Evolutionary conservation across 1,139 yeast genomes (phyloP), one percentile per base, ranked within the genome.

Genomic region (Eremothecium sinecaudum): DNA sequence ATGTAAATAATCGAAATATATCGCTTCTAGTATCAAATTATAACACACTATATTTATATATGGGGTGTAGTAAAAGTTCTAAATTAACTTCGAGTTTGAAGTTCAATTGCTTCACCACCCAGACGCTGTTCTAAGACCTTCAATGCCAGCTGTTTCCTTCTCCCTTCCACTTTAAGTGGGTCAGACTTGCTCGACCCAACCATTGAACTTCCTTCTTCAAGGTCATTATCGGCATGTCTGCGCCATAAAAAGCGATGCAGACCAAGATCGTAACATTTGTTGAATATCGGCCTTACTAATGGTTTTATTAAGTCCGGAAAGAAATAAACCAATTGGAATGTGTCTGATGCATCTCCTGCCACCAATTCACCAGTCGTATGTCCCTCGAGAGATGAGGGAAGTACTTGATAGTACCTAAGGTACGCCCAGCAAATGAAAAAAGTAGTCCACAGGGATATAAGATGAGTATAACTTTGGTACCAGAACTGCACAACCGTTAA

Each of bases 261-360:
- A 16, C 64, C 46, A 2, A 71, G 36, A 34, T 72, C 69, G 54
- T 77, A 82, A 11, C 70, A 46, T 4, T 62, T 61, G 37, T 74
- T 65, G 40, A 80, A 75, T 1, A 77, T 51, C 1, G 73, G 72
- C 4, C 66, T 61, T 33, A 84, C 58, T 26, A 69, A 51, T n/a
- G 77, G 75, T 39, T 75, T 69, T 3, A 69, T 39, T 2, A 66
- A 50, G 25, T 63, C 69, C 1, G 94, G 94, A 70, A 82, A 83
- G 56, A 87, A 83, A 47, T 82, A 81, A 26, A 79, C 76, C 44
- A 86, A 64, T 37, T 82, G 76, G 64, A 87, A 87, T 1, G 93
- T 80, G 48, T 86, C 95, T 1, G 93, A 79, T 0, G 95, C 94
- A 56, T 86, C 95, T 28, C 96, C 96, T 58, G 44, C 43, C 7